These are phyloP conservation scores for Pinus taeda DNA, from an alignment of 75 land plant genomes.

Conservation along the genomic window DNA sequence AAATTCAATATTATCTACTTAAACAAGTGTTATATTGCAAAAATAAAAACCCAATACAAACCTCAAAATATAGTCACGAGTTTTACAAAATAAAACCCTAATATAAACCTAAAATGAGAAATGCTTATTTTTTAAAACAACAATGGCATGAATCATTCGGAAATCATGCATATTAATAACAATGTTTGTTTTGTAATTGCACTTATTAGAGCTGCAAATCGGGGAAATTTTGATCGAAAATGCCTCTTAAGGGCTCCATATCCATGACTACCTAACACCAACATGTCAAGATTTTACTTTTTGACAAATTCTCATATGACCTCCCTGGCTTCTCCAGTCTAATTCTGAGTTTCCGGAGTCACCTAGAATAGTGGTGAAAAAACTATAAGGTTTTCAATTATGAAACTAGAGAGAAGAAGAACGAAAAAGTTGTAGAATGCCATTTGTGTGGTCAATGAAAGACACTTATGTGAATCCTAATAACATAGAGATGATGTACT, in stretches of 20 bases:
- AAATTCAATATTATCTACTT: neutral
- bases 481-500: too few relatives aligned
- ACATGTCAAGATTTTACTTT: neutral
- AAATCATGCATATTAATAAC: too few relatives aligned
- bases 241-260: constrained; percentile 15
- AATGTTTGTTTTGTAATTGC: too few relatives aligned
- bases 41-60: too few relatives aligned
- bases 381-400: too few relatives aligned
- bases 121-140: neutral
- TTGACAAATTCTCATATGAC: constrained; percentile 2
- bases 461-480: too few relatives aligned
- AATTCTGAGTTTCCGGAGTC: neutral
- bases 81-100: neutral
- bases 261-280: constrained; percentile 14
- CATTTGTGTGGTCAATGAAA: too few relatives aligned
- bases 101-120: neutral
- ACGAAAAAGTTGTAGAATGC: too few relatives aligned
- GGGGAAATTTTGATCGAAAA: neutral
- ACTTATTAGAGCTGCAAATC: neutral
- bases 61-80: neutral
- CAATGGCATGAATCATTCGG: too few relatives aligned
- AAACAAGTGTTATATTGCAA: neutral
- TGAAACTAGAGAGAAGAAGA: too few relatives aligned
- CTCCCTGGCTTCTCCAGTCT: constrained; percentile 7
- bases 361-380: neutral